phyloP scores from a whole-genome alignment of 2,329 filamentous ascomycete species.

The Talaromyces albobiverticillius region DNA sequence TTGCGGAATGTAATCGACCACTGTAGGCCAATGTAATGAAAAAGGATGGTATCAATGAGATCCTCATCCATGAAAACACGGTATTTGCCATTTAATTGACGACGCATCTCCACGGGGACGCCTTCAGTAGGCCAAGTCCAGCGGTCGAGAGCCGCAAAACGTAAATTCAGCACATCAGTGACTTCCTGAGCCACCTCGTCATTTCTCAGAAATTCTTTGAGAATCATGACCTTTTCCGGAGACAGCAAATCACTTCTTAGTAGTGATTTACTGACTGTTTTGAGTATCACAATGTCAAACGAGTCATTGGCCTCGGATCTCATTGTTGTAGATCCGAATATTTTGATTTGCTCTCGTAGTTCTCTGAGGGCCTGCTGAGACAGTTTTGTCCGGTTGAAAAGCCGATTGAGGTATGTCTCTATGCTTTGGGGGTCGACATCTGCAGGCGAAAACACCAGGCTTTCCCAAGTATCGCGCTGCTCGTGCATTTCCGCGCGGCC shows the following conservation, averaged over 20 bases:
- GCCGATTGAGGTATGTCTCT: slow-evolving; percentile 47
- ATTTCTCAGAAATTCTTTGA: slow-evolving; percentile 52
- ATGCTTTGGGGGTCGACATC: slow-evolving; percentile 48
- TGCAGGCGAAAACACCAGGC: slow-evolving; percentile 51
- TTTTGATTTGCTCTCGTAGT: slow-evolving; percentile 39
- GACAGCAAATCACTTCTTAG: slow-evolving; percentile 51
- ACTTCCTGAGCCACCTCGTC: slow-evolving; percentile 52
- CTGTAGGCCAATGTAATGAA: slow-evolving; percentile 54
- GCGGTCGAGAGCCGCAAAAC: slow-evolving; percentile 48
- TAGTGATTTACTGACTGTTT: slow-evolving; percentile 48
- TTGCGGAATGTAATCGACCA: slow-evolving; percentile 50
- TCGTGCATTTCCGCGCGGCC: slow-evolving; percentile 55
- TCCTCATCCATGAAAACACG: slow-evolving; percentile 60
- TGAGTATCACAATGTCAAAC: slow-evolving; percentile 36
- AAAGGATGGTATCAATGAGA: slow-evolving; percentile 53
- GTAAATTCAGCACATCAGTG: slow-evolving; percentile 57
- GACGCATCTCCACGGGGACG: slow-evolving; percentile 50
- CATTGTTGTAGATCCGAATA: slow-evolving; percentile 34
- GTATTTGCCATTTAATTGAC: slow-evolving; percentile 58
- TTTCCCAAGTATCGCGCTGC: slow-evolving; percentile 55
- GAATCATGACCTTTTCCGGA: slow-evolving; percentile 49
- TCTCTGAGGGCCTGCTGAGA: slow-evolving; percentile 42
- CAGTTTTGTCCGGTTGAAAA: slow-evolving; percentile 48
- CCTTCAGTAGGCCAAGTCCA: slow-evolving; percentile 52
- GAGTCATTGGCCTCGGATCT: slow-evolving; percentile 37